phyloP scores from a whole-genome alignment of 345 rosid species.

The Euphorbia peplus region DNA sequence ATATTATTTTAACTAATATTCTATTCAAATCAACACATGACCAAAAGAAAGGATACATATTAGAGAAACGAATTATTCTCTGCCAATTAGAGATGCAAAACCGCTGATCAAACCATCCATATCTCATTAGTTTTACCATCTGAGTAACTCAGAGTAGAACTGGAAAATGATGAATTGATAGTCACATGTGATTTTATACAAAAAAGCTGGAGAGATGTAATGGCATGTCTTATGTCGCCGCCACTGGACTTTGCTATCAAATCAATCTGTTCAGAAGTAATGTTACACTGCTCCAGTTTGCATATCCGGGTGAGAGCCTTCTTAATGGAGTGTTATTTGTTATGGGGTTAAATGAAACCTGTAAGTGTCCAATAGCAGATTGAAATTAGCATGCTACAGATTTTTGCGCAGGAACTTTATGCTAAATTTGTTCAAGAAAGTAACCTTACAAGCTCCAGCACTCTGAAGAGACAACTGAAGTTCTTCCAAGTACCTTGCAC shows the following conservation, averaged over 20 bases:
- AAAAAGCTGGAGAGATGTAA: constrained; percentile 78
- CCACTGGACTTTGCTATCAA: constrained; percentile 74
- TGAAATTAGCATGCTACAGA: constrained; percentile 23
- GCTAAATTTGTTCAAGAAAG: constrained; percentile 30
- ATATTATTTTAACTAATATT: too few relatives aligned
- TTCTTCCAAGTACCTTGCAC: constrained; percentile 53
- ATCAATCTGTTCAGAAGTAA: constrained; percentile 63
- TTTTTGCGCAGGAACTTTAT: constrained; percentile 8
- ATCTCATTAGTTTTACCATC: constrained; percentile 31
- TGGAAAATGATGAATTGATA: constrained; percentile 28
- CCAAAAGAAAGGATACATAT: too few relatives aligned
- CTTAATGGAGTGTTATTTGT: constrained; percentile 78
- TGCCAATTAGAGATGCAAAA: constrained; percentile 54
- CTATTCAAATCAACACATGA: too few relatives aligned
- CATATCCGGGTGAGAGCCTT: constrained; percentile 73
- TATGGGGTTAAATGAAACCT: constrained; percentile 84
- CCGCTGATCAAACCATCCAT: constrained; percentile 31
- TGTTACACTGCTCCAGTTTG: constrained; percentile 54
- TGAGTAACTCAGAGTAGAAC: constrained; percentile 23
- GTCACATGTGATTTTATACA: constrained; percentile 45
- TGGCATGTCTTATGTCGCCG: constrained; percentile 94
- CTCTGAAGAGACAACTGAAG: constrained; percentile 60
- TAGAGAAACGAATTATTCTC: too few relatives aligned
- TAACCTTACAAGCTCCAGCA: constrained; percentile 89
- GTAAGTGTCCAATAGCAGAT: constrained; percentile 32